phyloP scores from a whole-genome alignment of 2,329 filamentous ascomycete species.

The Penicillium freii region DNA sequence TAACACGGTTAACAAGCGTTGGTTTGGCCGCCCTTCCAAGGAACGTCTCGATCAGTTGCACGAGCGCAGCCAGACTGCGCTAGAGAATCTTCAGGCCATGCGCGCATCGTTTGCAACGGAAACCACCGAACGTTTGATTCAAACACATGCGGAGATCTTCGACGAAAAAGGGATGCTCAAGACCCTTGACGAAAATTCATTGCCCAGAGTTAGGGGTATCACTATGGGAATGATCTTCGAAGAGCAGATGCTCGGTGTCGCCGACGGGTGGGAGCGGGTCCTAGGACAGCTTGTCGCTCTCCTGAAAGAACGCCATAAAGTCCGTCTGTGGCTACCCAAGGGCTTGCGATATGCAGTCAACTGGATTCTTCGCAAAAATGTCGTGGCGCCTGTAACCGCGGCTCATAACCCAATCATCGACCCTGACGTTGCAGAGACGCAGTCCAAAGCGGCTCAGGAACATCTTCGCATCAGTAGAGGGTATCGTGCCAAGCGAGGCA shows the following conservation, averaged over 20 bases:
- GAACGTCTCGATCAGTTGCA: slow-evolving; percentile 24
- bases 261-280: slow-evolving; percentile 34
- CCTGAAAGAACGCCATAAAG: slow-evolving; percentile 35
- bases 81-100: slow-evolving; percentile 29
- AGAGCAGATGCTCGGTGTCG: slow-evolving; percentile 40
- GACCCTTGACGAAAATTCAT: slow-evolving; percentile 18
- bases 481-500: slow-evolving; percentile 29
- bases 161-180: slow-evolving; percentile 43
- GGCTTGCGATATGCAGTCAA: slow-evolving; percentile 41
- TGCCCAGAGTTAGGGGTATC: slow-evolving; percentile 41
- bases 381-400: slow-evolving; percentile 24
- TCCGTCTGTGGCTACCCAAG: slow-evolving; percentile 46
- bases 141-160: slow-evolving; percentile 44
- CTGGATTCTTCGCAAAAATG: slow-evolving; percentile 39
- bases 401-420: slow-evolving; percentile 23
- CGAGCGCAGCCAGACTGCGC: slow-evolving; percentile 15
- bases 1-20: slow-evolving; percentile 31
- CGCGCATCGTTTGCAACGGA: slow-evolving; percentile 27
- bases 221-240: slow-evolving; percentile 50
- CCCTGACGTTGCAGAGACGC: slow-evolving; percentile 29
- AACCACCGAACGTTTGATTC: slow-evolving; percentile 44
- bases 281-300: slow-evolving; percentile 41
- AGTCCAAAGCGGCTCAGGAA: slow-evolving; percentile 37
- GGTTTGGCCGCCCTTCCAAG: slow-evolving; percentile 27
- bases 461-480: slow-evolving; percentile 40